These are phyloP conservation scores for Sonneratia alba DNA, from an alignment of 345 rosid genomes.

Conservation along the genomic window DNA sequence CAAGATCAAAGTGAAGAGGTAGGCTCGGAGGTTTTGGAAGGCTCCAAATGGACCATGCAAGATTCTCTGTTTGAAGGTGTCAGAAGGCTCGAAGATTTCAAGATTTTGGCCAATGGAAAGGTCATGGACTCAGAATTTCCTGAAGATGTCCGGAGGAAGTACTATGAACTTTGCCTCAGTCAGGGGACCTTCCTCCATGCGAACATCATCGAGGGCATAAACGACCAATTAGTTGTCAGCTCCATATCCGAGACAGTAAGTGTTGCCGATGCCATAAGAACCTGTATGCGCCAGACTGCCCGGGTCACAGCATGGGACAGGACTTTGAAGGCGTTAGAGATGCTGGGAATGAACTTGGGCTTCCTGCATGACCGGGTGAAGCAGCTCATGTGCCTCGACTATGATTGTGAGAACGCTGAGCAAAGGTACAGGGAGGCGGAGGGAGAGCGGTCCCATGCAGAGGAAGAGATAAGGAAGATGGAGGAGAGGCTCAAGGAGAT, in stretches of 20 bases:
- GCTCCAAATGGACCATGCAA: too few species aligned
- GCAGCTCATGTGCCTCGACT: neutral
- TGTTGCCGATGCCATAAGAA: conserved; percentile 36
- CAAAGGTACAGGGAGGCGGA: neutral
- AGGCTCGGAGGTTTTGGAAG: too few species aligned
- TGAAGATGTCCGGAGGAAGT: conserved; percentile 22
- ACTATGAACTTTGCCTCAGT: conserved; percentile 38
- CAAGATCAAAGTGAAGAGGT: too few species aligned
- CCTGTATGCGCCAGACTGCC: conserved; percentile 23
- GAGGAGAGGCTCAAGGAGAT: conserved; percentile 3
- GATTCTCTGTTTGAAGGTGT: too few species aligned
- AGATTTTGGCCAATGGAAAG: too few species aligned
- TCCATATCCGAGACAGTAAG: conserved; percentile 37
- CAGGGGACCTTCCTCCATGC: conserved; percentile 34
- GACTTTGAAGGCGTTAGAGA: conserved; percentile 44
- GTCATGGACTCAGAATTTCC: conserved; percentile 5
- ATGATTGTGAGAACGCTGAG: neutral
- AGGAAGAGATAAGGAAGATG: conserved; percentile 3
- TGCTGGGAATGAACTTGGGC: conserved; percentile 46
- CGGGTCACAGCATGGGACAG: conserved; percentile 40
- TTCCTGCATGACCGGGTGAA: conserved; percentile 21
- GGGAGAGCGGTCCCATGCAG: neutral
- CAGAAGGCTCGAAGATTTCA: too few species aligned
- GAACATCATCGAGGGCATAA: conserved; percentile 34
- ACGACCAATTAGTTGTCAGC: conserved; percentile 30